Evolutionary conservation across 257 asterid species (phyloP), one percentile per base, ranked within the genome.

Genomic region (Linaria vulgaris): DNA sequence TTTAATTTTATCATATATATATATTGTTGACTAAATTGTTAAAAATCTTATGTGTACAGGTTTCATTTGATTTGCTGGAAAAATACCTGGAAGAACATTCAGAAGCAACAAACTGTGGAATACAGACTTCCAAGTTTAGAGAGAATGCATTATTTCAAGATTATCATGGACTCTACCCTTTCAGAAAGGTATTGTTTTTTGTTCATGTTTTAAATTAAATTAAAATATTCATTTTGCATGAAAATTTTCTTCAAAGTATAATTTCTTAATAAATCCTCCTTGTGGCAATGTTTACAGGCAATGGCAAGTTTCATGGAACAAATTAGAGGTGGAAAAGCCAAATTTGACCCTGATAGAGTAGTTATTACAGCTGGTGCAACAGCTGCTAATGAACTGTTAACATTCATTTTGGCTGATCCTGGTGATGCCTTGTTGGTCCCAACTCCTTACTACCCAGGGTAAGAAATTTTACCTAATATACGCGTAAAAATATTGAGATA

Each of bases 361-460:
- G 97, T 92, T n/a, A 79, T 89, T 10, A 92, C 96, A 5, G 98
- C 95, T 0, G 98, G 98, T 3, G 96, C 98, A 4, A 92, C 98
- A 0, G 95, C 96, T 0, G 98, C 97, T 8, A 87, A 89, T 58
- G 98, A 92, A 60, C 83, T 87, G 4, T 59, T 92, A 22, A 87
- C 96, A 3, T 92, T 92, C 87, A 86, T 87, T 57, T 48, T 92
- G 17, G 96, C 97, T 31, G 59, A 92, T 61, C 94, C 94, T 0
- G 96, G 95, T 0, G 97, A 92, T 56, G 98, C 96, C 25, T 79
- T 92, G 55, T 86, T 92, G 7, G 70, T 92, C 22, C 98, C 98
- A 3, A 92, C 96, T 43, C 98, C 98, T 5, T 92, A 92, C 73
- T 92, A 92, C 64, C 98, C 98, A 25, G 98, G 98, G 98, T 91